Conservation (phyloP, 768 basidiomycete species). For the Serendipita indica region DNA sequence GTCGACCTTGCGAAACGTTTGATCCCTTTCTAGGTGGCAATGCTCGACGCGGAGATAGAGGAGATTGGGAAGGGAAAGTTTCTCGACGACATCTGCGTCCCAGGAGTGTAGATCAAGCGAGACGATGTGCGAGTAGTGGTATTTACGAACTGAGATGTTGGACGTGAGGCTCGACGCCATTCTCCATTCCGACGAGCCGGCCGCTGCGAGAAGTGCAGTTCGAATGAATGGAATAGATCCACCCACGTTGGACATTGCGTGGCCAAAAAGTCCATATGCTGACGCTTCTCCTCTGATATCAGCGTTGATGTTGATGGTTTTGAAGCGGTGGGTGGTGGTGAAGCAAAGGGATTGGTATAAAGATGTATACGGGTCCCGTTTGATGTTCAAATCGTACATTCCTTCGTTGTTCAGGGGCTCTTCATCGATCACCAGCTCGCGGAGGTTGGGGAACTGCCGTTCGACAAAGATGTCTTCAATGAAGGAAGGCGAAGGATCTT, state of each 20-base stretch:
- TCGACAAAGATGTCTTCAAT: neutral
- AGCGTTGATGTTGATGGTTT: slow-evolving; percentile 1
- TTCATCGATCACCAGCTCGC: neutral
- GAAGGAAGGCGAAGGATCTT: neutral
- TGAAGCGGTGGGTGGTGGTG: neutral
- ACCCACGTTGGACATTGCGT: neutral
- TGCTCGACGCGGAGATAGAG: slow-evolving; percentile 1
- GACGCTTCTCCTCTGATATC: neutral
- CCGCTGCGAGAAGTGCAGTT: neutral
- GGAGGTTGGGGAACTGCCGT: neutral
- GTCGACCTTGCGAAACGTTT: neutral
- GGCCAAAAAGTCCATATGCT: neutral
- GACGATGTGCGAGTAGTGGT: neutral
- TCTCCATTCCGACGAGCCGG: slow-evolving; percentile 4
- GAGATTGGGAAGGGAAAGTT: slow-evolving; percentile 1
- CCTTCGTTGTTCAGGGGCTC: neutral
- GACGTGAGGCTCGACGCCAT: neutral
- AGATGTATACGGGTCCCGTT: neutral
- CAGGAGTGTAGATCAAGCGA: neutral
- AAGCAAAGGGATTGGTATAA: neutral
- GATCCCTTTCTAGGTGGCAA: neutral
- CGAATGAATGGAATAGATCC: neutral
- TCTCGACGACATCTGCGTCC: neutral
- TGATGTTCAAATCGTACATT: neutral
- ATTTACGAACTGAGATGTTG: neutral